Conservation (phyloP, 306 rosid species). For the Cyamopsis tetragonoloba region DNA sequence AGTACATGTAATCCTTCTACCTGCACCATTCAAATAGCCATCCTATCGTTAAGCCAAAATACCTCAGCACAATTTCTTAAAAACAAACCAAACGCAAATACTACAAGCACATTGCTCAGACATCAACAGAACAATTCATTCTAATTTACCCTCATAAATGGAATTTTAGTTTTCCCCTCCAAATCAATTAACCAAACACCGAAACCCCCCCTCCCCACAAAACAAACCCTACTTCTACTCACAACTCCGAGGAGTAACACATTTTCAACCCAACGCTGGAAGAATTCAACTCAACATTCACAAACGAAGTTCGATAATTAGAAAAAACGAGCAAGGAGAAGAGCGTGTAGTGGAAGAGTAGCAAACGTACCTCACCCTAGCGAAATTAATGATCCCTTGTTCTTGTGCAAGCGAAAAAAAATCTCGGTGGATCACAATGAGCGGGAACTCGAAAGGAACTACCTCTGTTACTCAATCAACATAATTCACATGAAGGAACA, state of each 20-base stretch:
- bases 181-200: slow-evolving; percentile 16
- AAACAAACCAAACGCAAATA: not conserved
- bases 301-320: not conserved
- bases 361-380: slow-evolving; percentile 42
- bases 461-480: not conserved
- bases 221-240: too few relatives aligned
- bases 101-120: not conserved
- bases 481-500: not conserved
- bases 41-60: slow-evolving; percentile 9
- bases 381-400: not conserved
- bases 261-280: slow-evolving; percentile 19
- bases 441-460: not conserved
- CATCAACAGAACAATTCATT: not conserved
- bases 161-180: not conserved
- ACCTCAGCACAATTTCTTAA: not conserved
- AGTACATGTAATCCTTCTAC: not conserved
- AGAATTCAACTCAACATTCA: slow-evolving; percentile 28
- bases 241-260: slow-evolving; percentile 10
- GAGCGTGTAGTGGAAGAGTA: not conserved
- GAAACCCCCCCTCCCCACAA: too few relatives aligned
- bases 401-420: not conserved
- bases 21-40: slow-evolving; percentile 33
- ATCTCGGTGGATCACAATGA: slow-evolving; percentile 21
- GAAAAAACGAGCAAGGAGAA: slow-evolving; percentile 12
- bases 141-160: too few relatives aligned